Conservation (phyloP, 345 rosid genomes). For the Dimocarpus longan region DNA sequence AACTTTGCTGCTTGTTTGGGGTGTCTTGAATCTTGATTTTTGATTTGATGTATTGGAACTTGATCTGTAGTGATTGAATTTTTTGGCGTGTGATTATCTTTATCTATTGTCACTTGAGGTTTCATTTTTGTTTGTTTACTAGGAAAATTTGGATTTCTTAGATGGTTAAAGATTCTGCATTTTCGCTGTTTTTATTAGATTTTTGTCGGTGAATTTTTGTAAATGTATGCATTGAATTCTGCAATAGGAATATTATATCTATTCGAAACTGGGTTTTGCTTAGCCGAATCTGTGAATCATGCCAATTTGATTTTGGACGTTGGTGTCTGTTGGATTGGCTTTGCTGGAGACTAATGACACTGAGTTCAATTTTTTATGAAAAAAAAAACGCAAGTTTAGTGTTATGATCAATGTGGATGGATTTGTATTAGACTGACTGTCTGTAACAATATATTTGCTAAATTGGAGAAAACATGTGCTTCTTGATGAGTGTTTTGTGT, state of each 20-base stretch:
- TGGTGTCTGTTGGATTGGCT: background rate
- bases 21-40: background rate
- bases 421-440: background rate
- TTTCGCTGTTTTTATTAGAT: background rate
- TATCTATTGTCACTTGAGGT: background rate
- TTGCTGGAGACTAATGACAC: background rate
- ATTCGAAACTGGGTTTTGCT: too few relatives aligned
- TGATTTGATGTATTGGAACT: too few relatives aligned
- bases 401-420: background rate
- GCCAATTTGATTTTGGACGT: too few relatives aligned
- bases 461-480: background rate
- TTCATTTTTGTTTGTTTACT: constrained; percentile 1
- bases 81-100: too few relatives aligned
- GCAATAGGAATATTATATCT: too few relatives aligned
- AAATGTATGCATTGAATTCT: too few relatives aligned
- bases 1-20: background rate
- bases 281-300: too few relatives aligned
- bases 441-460: background rate
- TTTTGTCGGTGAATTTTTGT: too few relatives aligned
- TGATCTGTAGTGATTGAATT: too few relatives aligned
- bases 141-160: background rate
- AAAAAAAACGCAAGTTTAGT: background rate
- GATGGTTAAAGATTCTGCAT: background rate
- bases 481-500: background rate
- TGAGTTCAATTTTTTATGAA: background rate